Percentiles rank a stretch among this genome's conserved stretches.
Conservation (phyloP, 192 early-diverging fungal species). For the Phlyctochytrium planicorne region DNA sequence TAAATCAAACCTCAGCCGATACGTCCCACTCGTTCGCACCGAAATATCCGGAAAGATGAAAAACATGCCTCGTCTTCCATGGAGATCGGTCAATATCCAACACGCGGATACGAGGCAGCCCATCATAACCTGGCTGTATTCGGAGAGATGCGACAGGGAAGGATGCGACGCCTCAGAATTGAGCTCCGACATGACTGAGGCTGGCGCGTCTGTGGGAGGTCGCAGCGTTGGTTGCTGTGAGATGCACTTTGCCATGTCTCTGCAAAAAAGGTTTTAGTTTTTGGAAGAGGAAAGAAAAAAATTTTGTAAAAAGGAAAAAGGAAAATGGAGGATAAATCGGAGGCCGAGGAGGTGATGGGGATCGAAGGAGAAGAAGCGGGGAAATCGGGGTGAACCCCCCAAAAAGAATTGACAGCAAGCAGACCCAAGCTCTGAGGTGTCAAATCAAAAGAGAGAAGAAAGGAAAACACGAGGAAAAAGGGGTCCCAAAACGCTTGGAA, state of each 20-base stretch:
- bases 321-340: no score
- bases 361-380: no score
- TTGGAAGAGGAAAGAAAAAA: no score
- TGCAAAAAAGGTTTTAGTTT: no score
- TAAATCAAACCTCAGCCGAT: conserved; percentile 38
- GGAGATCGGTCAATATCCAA: conserved; percentile 23
- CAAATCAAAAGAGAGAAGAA: no score
- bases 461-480: no score
- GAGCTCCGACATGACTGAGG: background rate
- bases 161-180: background rate
- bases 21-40: conserved; percentile 31
- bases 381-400: no score
- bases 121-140: conserved; percentile 30
- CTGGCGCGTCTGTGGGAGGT: background rate
- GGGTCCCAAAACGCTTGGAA: no score
- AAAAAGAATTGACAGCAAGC: no score
- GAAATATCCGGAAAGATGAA: conserved; percentile 41
- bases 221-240: background rate
- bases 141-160: background rate
- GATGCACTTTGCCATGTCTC: background rate
- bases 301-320: no score
- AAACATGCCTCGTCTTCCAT: conserved; percentile 24
- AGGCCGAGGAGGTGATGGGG: no score
- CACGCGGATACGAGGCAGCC: conserved; percentile 35
- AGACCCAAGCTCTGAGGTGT: no score